Base-by-base conservation (phyloP, 169 alveolate genomes). In the Cryptosporidium bovis region DNA sequence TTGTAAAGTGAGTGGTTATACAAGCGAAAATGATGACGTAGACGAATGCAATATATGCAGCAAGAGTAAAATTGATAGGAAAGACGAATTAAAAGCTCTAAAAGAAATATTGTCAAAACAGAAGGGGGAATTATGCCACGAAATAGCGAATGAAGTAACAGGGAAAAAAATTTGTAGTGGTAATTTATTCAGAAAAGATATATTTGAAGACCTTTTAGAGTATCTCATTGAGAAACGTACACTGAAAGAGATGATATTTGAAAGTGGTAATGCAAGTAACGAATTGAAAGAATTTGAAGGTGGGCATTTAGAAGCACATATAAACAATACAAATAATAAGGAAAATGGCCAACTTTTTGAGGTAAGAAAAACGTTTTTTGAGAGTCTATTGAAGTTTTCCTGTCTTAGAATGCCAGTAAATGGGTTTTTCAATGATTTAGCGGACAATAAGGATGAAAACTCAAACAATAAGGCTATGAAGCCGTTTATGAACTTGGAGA, bases 161-260 rank as follows among this genome's bases (percentile, higher is more conserved):
- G 40, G 51, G 5, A 62, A 44, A 77, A 60, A 50, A 10, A 18
- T 69, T 69, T 40, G 56, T 51, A 12, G 4, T 29, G 83, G 83
- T 16, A 51, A 51, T 34, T 10, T n/a, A 20, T 51, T 64, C 16
- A 36, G 56, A 53, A n/a, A 29, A 16, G 31, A 24, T 15, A 29
- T 69, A 20, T 69, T 34, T 53, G 83, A 69, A 18, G 87, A 77
- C 24, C 40, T 77, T 24, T 5, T 77, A 16, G 20, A 24, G 56
- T 77, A 56, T 40, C 8, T 77, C 10, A 33, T 60, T 44, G 34
- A 20, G 16, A 56, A 58, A 20, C 87, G 71, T 44, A 31, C 24
- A 24, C 20, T 77, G 48, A 69, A 3, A 27, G 83, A 69, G 27
- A 66, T 51, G 33, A 36, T 29, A 5, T 69, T 53, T 53, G 83